Percentiles rank a stretch among this genome's conserved stretches.
These are phyloP conservation scores for Fragaria ananassa DNA, from an alignment of 306 rosid genomes.

Conservation along the genomic window DNA sequence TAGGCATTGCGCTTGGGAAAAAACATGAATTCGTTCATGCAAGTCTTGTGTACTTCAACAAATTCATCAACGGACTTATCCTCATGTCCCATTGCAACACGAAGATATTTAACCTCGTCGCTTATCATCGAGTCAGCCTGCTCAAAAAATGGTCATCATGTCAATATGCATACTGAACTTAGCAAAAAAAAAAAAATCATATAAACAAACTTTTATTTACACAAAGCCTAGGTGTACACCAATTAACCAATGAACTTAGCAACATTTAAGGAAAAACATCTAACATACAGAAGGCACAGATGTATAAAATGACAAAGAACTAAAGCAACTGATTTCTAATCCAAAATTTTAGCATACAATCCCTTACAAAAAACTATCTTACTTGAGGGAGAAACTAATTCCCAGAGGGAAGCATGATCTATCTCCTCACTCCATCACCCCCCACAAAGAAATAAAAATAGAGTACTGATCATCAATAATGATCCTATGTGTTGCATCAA, in stretches of 20 bases:
- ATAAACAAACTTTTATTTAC: not conserved
- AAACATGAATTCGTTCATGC: slow-evolving; percentile 79
- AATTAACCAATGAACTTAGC: not conserved
- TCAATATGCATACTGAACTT: slow-evolving; percentile 3
- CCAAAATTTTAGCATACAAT: not conserved
- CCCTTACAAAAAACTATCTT: not conserved
- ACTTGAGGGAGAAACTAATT: not conserved
- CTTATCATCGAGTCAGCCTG: slow-evolving; percentile 77
- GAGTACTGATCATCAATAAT: too few relatives aligned
- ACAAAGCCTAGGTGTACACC: not conserved
- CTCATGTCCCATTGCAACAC: slow-evolving; percentile 88
- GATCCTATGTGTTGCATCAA: too few relatives aligned
- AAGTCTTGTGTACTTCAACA: slow-evolving; percentile 81
- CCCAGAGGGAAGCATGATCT: not conserved
- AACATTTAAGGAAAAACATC: not conserved
- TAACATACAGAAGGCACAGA: not conserved
- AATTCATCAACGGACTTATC: slow-evolving; percentile 72
- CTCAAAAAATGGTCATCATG: slow-evolving; percentile 23
- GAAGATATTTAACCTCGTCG: slow-evolving; percentile 66
- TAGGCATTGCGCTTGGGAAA: slow-evolving; percentile 75
- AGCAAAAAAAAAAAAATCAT: not conserved
- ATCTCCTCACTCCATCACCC: not conserved
- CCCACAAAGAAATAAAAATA: too few relatives aligned
- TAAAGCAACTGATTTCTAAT: not conserved
- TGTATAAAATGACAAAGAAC: not conserved